These are phyloP conservation scores for Solanum pinnatisectum DNA, from an alignment of 257 asterid genomes.

Conservation along the genomic window DNA sequence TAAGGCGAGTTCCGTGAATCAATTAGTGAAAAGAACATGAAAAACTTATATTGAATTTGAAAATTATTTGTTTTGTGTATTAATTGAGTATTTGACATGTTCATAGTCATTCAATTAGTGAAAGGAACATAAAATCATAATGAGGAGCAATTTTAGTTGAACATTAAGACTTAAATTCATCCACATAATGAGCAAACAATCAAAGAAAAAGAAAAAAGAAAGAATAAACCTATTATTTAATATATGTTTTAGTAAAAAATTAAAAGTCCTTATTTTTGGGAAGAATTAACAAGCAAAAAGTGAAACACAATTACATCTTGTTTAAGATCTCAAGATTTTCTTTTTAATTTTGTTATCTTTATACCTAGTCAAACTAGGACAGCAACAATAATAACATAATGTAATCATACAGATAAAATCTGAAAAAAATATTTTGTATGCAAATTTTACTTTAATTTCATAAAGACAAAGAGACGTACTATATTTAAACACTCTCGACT, in stretches of 20 bases:
- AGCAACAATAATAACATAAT: background rate
- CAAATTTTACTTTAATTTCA: too few relatives aligned
- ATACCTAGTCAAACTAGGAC: background rate
- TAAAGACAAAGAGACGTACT: rapidly evolving
- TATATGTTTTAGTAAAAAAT: background rate
- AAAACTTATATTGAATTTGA: background rate
- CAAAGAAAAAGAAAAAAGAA: background rate
- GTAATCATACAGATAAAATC: too few relatives aligned
- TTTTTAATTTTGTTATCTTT: background rate
- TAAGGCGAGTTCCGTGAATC: background rate
- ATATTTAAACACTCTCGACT: background rate
- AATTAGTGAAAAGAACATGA: background rate
- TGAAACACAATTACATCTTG: too few relatives aligned
- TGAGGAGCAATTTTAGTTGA: background rate
- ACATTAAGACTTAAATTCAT: background rate
- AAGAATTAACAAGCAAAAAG: background rate
- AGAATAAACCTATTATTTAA: background rate
- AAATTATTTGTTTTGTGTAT: background rate
- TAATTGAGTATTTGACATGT: background rate
- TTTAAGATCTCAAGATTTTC: too few relatives aligned
- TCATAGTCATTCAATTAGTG: background rate
- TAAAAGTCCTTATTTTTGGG: background rate
- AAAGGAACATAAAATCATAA: background rate
- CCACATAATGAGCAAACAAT: background rate
- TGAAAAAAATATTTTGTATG: too few relatives aligned